A percentile compares a stretch with the other conserved stretches of the same genome.
Conservation (phyloP, 768 basidiomycete species). For the Trametes meyenii region DNA sequence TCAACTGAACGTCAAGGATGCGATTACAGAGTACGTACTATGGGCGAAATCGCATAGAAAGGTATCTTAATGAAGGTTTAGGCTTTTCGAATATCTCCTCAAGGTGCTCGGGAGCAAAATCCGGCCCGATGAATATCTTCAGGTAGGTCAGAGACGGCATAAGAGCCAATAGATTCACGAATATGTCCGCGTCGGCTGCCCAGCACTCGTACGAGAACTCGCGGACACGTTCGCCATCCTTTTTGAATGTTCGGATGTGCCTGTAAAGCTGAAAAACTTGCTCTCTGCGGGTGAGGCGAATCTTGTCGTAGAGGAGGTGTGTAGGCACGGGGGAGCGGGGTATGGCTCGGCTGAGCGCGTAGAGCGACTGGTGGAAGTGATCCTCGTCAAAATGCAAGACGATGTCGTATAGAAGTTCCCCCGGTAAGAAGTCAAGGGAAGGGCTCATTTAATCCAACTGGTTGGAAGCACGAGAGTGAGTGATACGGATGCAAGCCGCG, state of each 20-base stretch:
- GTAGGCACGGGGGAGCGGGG: slow-evolving; percentile 61
- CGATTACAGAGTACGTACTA: slow-evolving; percentile 54
- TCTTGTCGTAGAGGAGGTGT: slow-evolving; percentile 57
- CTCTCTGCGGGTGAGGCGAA: slow-evolving; percentile 52
- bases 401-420: slow-evolving; percentile 68
- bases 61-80: slow-evolving; percentile 45
- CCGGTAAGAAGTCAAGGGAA: slow-evolving; percentile 45
- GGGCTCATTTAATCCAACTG: slow-evolving; percentile 1
- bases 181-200: slow-evolving; percentile 73
- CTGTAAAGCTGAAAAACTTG: slow-evolving; percentile 61
- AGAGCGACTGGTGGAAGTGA: slow-evolving; percentile 52
- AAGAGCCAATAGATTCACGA: slow-evolving; percentile 67
- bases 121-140: slow-evolving; percentile 71
- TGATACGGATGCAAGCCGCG: not conserved
- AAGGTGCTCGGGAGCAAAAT: slow-evolving; percentile 80
- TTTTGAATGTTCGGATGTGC: slow-evolving; percentile 47
- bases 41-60: slow-evolving; percentile 79
- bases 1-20: slow-evolving; percentile 2
- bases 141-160: slow-evolving; percentile 56
- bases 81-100: slow-evolving; percentile 65
- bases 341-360: slow-evolving; percentile 64
- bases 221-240: slow-evolving; percentile 39
- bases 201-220: slow-evolving; percentile 61
- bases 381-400: slow-evolving; percentile 51
- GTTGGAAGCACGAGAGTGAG: not conserved